Conservation (phyloP, 148 eudicot genomes). For the Camellia japonica region DNA sequence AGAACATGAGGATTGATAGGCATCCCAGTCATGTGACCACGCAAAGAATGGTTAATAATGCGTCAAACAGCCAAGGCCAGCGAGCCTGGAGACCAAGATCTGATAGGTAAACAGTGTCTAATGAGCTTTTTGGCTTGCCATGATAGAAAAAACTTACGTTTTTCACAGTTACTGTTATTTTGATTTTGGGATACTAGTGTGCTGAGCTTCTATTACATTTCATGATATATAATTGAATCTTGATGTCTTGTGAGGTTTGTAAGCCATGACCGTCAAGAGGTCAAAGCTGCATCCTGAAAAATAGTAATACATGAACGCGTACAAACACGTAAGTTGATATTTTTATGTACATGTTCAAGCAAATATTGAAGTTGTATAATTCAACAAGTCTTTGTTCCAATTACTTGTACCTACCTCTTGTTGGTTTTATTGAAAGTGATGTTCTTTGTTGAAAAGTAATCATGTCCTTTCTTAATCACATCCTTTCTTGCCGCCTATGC, state of each 20-base stretch:
- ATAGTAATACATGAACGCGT: no score
- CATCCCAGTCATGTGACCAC: constrained; percentile 10
- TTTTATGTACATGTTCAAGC: no score
- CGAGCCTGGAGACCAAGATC: constrained; percentile 47
- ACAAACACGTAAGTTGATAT: no score
- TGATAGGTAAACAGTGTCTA: constrained; percentile 13
- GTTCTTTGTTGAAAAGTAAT: no score
- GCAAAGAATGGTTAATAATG: constrained; percentile 13
- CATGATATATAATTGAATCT: neutral
- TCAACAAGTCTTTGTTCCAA: no score
- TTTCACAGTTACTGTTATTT: neutral
- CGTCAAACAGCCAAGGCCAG: constrained; percentile 21
- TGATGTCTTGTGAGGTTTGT: neutral
- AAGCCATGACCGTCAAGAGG: neutral
- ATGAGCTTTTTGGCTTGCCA: neutral
- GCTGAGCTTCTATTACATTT: neutral
- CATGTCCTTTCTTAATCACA: no score
- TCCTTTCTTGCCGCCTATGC: no score
- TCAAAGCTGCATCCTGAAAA: neutral
- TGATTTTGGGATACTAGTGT: neutral
- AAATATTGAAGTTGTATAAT: no score
- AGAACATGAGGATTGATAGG: constrained; percentile 21
- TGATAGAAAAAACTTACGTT: neutral
- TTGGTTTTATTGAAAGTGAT: no score
- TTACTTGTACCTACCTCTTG: no score